Conservation (phyloP, 108 stramenopile genomes). For the Cyclostephanos tholiformis region DNA sequence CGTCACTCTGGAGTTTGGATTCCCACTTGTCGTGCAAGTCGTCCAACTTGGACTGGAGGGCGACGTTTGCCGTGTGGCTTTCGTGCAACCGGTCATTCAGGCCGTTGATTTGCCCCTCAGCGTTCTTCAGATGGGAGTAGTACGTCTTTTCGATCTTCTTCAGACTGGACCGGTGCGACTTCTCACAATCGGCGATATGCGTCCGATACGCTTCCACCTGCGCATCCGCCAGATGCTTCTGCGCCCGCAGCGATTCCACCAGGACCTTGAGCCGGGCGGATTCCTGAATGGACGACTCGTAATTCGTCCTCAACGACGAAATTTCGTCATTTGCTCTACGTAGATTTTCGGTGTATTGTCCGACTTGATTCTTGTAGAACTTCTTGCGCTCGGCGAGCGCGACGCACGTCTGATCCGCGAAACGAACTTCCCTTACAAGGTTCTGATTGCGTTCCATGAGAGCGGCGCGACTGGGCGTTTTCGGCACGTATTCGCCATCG, state of each 20-base stretch:
- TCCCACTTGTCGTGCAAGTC: slow-evolving; percentile 24
- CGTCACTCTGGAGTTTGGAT: slow-evolving; percentile 19
- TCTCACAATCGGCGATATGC: slow-evolving; percentile 24
- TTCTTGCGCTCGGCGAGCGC: slow-evolving; percentile 60
- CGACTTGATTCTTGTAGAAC: slow-evolving; percentile 25
- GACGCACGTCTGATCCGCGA: slow-evolving; percentile 88
- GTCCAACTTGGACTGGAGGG: slow-evolving; percentile 36
- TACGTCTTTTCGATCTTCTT: slow-evolving; percentile 27
- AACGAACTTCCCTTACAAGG: slow-evolving; percentile 81
- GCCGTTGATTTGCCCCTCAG: slow-evolving; percentile 35
- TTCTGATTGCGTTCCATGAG: slow-evolving; percentile 78
- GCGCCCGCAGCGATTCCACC: slow-evolving; percentile 24
- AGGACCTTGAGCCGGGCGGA: slow-evolving; percentile 33
- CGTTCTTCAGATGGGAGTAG: slow-evolving; percentile 29
- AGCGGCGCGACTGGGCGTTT: slow-evolving; percentile 28
- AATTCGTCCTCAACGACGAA: neutral
- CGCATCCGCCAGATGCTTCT: slow-evolving; percentile 18
- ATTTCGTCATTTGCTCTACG: slow-evolving; percentile 21
- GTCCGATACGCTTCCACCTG: slow-evolving; percentile 31
- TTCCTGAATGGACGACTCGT: slow-evolving; percentile 32
- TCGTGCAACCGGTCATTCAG: slow-evolving; percentile 32
- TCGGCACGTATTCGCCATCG: neutral
- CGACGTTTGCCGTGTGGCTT: slow-evolving; percentile 20
- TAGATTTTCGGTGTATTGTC: slow-evolving; percentile 12
- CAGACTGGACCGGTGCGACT: slow-evolving; percentile 17